Evolutionary conservation across 1,139 yeast genomes (phyloP).

Genomic region (Magnusiomyces sp.): DNA sequence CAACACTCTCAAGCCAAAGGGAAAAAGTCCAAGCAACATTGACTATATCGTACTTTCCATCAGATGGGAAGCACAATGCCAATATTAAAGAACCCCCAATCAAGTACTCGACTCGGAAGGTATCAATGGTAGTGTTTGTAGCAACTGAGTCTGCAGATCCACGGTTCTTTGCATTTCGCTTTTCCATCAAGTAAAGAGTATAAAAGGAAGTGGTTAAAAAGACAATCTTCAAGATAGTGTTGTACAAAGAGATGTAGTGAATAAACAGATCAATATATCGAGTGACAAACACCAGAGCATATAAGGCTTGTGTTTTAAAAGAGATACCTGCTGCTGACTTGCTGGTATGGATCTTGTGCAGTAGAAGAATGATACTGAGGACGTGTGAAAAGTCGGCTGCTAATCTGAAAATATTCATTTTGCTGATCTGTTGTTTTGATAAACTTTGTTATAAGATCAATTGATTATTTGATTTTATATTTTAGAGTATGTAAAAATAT

Average conservation of each 20-base stretch:
- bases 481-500: neutral
- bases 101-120: constrained; percentile 68
- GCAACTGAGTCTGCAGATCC: constrained; percentile 30
- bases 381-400: constrained; percentile 63
- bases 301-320: constrained; percentile 76
- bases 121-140: constrained; percentile 53
- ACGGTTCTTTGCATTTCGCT: constrained; percentile 38
- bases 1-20: constrained; percentile 66
- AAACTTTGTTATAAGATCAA: neutral
- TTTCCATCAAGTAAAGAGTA: constrained; percentile 64
- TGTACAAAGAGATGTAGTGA: constrained; percentile 51
- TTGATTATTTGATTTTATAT: neutral
- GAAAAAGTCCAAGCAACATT: constrained; percentile 41
- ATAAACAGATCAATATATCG: constrained; percentile 67
- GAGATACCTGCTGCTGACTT: constrained; percentile 78
- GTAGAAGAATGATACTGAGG: constrained; percentile 66
- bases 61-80: constrained; percentile 58
- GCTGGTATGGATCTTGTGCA: constrained; percentile 59
- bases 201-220: constrained; percentile 70
- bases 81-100: constrained; percentile 53
- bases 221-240: constrained; percentile 69
- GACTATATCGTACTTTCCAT: constrained; percentile 33
- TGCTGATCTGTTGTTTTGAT: neutral
- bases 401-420: constrained; percentile 13
- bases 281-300: constrained; percentile 67